Conservation (phyloP, 2,329 filamentous ascomycete species). For the Colletotrichum destructivum region DNA sequence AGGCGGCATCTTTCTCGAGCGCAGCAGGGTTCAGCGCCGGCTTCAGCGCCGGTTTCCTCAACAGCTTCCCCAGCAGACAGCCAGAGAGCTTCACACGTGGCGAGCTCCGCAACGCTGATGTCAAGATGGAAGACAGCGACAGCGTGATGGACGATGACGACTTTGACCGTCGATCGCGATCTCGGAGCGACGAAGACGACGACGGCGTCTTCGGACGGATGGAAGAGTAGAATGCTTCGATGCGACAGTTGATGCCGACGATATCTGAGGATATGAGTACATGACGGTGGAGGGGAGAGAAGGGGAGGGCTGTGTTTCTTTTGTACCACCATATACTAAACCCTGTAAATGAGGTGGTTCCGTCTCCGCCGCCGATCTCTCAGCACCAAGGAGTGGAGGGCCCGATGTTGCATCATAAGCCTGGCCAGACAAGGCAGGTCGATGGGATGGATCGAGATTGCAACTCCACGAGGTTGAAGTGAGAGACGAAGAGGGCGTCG, state of each 20-base stretch:
- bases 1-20: conserved; percentile 69
- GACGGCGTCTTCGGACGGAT: conserved; percentile 96
- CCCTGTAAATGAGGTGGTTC: conserved; percentile 67
- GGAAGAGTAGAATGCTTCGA: conserved; percentile 77
- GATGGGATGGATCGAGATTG: conserved; percentile 52
- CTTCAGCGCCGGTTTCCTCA: conserved; percentile 72
- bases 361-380: conserved; percentile 74
- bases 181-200: conserved; percentile 88
- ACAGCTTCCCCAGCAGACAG: conserved; percentile 73
- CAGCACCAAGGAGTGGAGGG: conserved; percentile 78
- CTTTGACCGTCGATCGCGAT: conserved; percentile 72
- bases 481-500: conserved; percentile 75
- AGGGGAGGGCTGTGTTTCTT: conserved; percentile 58
- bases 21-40: conserved; percentile 75
- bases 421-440: conserved; percentile 34
- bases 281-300: conserved; percentile 45
- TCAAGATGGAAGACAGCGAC: conserved; percentile 79
- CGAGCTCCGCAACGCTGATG: conserved; percentile 69
- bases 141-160: conserved; percentile 77
- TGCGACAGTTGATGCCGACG: conserved; percentile 37
- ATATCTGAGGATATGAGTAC: conserved; percentile 43
- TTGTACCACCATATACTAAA: conserved; percentile 63
- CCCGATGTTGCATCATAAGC: conserved; percentile 49
- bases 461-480: conserved; percentile 81
- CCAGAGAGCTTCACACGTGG: conserved; percentile 77